phyloP scores from a whole-genome alignment of 257 asterid species.

The Knoxia roxburghii region DNA sequence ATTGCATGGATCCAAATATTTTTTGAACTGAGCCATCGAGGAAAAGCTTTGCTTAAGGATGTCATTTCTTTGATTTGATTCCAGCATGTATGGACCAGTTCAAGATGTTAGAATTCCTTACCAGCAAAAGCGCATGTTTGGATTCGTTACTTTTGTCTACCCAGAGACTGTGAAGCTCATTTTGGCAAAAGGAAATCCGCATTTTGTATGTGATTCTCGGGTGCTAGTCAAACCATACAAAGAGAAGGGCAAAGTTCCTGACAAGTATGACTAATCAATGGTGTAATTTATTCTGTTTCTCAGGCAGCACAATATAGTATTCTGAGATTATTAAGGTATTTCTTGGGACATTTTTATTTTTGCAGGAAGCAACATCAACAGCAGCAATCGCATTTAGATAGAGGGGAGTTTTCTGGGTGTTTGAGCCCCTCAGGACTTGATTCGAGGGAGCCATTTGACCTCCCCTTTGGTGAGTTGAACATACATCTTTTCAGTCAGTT shows the following conservation, averaged over 20 bases:
- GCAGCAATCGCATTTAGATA: constrained; percentile 57
- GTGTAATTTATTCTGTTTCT: background rate
- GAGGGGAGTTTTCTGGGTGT: constrained; percentile 55
- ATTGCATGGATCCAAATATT: background rate
- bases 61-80: constrained; percentile 11
- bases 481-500: too few species aligned
- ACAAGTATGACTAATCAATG: constrained; percentile 33
- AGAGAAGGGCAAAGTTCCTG: constrained; percentile 69
- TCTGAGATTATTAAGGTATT: constrained; percentile 6
- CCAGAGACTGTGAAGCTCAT: constrained; percentile 57
- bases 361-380: constrained; percentile 58
- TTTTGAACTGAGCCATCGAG: background rate
- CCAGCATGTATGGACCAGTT: constrained; percentile 69
- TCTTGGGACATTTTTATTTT: background rate
- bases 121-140: constrained; percentile 84
- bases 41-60: background rate
- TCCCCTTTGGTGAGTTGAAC: constrained; percentile 56
- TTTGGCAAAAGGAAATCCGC: constrained; percentile 67
- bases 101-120: constrained; percentile 65
- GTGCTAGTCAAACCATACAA: constrained; percentile 68
- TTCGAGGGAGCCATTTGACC: constrained; percentile 59
- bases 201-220: constrained; percentile 49
- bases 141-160: constrained; percentile 68
- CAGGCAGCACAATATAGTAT: background rate
- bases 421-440: constrained; percentile 67